phyloP scores from a whole-genome alignment of 1,139 yeast genomes.

The Protomyces inundatus region DNA sequence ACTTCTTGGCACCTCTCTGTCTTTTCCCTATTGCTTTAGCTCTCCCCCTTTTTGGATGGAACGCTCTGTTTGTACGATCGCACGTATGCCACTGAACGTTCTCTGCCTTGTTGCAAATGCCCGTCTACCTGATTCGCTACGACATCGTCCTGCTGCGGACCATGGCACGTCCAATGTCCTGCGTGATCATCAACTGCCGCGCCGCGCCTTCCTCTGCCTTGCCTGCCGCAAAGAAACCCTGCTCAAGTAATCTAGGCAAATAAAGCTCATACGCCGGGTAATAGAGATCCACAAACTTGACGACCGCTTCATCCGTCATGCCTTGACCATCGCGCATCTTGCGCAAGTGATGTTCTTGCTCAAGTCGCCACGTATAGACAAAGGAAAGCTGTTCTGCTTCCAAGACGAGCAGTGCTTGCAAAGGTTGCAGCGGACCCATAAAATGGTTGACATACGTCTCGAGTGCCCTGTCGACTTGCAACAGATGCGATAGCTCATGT shows the following conservation, averaged over 20 bases:
- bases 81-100: neutral
- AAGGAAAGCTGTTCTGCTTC: conserved; percentile 55
- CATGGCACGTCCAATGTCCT: neutral
- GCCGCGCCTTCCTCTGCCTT: neutral
- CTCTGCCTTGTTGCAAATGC: neutral
- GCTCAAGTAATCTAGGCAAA: conserved; percentile 44
- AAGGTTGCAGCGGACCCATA: neutral
- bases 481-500: conserved; percentile 38
- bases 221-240: conserved; percentile 18
- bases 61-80: neutral
- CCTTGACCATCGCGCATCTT: conserved; percentile 51
- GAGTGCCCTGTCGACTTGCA: conserved; percentile 38
- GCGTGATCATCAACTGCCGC: neutral
- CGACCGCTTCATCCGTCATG: conserved; percentile 70
- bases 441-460: conserved; percentile 40
- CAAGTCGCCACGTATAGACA: conserved; percentile 73
- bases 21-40: neutral
- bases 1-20: neutral
- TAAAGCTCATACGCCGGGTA: conserved; percentile 80
- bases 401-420: conserved; percentile 51
- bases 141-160: neutral
- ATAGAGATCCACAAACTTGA: conserved; percentile 66
- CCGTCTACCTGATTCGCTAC: neutral
- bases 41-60: neutral
- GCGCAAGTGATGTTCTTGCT: conserved; percentile 75